phyloP scores from a whole-genome alignment of 2,329 filamentous ascomycete species.

The Trichoderma sp. region DNA sequence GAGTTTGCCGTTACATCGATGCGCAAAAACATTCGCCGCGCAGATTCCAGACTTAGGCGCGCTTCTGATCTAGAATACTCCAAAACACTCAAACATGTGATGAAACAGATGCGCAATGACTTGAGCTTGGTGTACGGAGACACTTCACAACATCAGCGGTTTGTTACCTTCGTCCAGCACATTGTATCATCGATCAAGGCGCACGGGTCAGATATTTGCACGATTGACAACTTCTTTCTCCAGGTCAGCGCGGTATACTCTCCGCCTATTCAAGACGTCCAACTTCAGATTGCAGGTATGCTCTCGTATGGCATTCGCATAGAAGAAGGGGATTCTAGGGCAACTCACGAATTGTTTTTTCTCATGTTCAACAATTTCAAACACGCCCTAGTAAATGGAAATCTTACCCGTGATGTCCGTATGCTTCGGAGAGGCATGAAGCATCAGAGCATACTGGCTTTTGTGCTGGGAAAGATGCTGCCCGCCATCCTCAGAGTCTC shows the following conservation, averaged over 20 bases:
- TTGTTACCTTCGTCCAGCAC: conserved; percentile 51
- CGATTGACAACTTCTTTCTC: conserved; percentile 55
- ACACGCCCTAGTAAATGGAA: conserved; percentile 49
- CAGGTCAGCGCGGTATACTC: conserved; percentile 56
- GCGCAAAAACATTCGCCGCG: conserved; percentile 47
- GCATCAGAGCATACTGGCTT: conserved; percentile 44
- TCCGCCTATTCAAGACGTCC: conserved; percentile 54
- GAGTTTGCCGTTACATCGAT: conserved; percentile 49
- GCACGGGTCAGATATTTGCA: conserved; percentile 52
- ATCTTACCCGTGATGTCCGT: conserved; percentile 45
- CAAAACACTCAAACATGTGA: conserved; percentile 44
- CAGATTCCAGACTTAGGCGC: conserved; percentile 36
- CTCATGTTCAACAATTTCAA: conserved; percentile 59
- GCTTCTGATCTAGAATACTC: conserved; percentile 42
- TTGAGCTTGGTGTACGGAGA: conserved; percentile 40
- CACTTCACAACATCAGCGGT: conserved; percentile 43
- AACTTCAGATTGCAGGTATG: conserved; percentile 55
- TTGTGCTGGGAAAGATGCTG: conserved; percentile 53
- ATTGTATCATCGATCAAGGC: conserved; percentile 55
- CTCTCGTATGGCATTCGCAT: conserved; percentile 55
- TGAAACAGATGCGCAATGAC: conserved; percentile 55
- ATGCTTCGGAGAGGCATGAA: conserved; percentile 51
- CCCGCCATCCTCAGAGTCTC: conserved; percentile 49
- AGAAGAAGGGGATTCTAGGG: conserved; percentile 49
- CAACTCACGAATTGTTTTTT: conserved; percentile 52